phyloP scores from a whole-genome alignment of 352 stramenopile species.

The Phytophthora uliginosa region DNA sequence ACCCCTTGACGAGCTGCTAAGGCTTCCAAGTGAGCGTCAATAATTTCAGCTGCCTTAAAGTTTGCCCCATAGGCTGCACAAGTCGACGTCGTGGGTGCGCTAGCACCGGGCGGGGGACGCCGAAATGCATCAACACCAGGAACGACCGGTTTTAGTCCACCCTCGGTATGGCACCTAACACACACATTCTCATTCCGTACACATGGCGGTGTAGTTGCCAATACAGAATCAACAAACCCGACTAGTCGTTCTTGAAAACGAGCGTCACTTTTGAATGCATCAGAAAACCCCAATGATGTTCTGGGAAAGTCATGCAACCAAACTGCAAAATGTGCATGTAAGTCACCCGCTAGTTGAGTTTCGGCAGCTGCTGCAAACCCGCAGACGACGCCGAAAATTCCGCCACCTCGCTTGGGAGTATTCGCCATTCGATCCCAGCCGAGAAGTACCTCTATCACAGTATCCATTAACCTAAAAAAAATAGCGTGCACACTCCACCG shows the following conservation, averaged over 20 bases:
- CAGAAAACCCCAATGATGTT: constrained; percentile 5
- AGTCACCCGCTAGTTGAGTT: constrained; percentile 38
- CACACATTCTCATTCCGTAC: too few relatives aligned
- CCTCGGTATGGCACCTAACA: too few relatives aligned
- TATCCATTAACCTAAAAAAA: constrained; percentile 32
- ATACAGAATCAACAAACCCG: neutral
- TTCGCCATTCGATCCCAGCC: constrained; percentile 13
- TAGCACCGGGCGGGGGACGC: neutral
- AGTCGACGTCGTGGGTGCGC: neutral
- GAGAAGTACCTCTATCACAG: constrained; percentile 18
- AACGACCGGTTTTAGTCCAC: neutral
- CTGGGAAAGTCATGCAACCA: constrained; percentile 37
- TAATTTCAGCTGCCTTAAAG: constrained; percentile 14
- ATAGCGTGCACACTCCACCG: constrained; percentile 34
- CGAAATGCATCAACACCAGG: constrained; percentile 21
- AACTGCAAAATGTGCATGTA: constrained; percentile 36
- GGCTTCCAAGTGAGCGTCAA: neutral
- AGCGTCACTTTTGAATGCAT: neutral
- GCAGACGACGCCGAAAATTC: constrained; percentile 36
- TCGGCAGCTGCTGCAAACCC: constrained; percentile 33
- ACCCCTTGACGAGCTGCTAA: neutral
- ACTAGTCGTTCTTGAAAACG: neutral
- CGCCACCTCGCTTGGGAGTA: constrained; percentile 2
- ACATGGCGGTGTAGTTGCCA: neutral
- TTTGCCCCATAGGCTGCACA: neutral